Evolutionary conservation across 495 filamentous ascomycete genomes (phyloP).

Genomic region (Tuber melanosporum): DNA sequence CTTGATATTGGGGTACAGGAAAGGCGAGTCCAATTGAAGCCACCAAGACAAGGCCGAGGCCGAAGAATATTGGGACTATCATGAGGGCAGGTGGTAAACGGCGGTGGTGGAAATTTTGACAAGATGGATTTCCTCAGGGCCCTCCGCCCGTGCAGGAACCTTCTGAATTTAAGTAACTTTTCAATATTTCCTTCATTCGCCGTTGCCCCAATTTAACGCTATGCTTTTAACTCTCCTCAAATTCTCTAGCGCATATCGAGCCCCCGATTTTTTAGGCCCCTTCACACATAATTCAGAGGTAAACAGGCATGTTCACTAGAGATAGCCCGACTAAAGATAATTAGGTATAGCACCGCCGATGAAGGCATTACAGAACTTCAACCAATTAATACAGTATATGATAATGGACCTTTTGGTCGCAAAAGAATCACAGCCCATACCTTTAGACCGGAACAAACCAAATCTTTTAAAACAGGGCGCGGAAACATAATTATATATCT

Average conservation of each 20-base stretch:
- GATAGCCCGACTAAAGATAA: neutral
- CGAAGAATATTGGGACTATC: neutral
- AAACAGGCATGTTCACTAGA: neutral
- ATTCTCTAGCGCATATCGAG: neutral
- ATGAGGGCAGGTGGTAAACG: neutral
- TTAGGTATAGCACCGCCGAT: neutral
- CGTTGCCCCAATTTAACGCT: neutral
- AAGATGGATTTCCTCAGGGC: neutral
- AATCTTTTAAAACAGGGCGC: neutral
- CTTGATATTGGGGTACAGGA: constrained; percentile 16
- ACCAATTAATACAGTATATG: neutral
- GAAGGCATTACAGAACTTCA: neutral
- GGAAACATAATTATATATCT: neutral
- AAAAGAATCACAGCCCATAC: neutral
- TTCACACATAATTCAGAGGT: neutral
- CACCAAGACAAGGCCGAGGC: constrained; percentile 10
- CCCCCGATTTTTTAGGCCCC: neutral
- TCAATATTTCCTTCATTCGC: neutral
- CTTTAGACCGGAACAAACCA: neutral
- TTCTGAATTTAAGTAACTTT: neutral
- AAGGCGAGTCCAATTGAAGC: constrained; percentile 13
- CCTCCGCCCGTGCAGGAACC: neutral
- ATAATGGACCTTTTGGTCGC: neutral
- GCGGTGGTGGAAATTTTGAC: neutral
- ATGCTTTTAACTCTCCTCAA: neutral